Conservation (phyloP, 2,329 filamentous ascomycete genomes). For the Verticillium zaregamsianum region DNA sequence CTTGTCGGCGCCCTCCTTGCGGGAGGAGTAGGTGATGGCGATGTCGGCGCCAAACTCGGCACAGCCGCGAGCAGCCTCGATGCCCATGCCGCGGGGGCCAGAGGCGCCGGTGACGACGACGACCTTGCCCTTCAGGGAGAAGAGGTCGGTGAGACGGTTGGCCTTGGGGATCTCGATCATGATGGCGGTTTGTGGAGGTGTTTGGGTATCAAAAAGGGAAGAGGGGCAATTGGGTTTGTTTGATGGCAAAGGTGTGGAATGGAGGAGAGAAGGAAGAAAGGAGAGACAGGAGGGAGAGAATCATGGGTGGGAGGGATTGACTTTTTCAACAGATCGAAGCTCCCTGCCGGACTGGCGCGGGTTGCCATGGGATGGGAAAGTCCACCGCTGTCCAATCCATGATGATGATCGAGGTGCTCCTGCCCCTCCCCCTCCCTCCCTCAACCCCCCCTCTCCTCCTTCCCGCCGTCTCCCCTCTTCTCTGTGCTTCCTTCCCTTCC, state of each 20-base stretch:
- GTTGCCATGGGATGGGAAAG: background rate
- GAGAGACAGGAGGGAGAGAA: background rate
- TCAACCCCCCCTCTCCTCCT: background rate
- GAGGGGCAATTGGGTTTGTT: background rate
- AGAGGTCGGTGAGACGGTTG: constrained; percentile 58
- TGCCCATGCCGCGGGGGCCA: constrained; percentile 66
- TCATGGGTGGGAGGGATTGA: background rate
- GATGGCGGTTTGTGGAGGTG: constrained; percentile 9
- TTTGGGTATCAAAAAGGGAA: background rate
- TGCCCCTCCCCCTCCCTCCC: background rate
- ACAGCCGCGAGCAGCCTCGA: constrained; percentile 63
- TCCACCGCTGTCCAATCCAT: background rate
- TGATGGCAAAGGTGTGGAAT: background rate
- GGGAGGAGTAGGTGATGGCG: constrained; percentile 68
- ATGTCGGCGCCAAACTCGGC: constrained; percentile 69
- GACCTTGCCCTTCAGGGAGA: constrained; percentile 70
- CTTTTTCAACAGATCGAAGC: background rate
- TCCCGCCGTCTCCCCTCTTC: background rate
- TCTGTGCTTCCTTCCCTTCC: background rate
- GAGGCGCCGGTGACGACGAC: constrained; percentile 68
- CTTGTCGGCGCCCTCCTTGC: constrained; percentile 62
- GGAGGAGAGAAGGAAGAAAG: background rate
- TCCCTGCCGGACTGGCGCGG: background rate
- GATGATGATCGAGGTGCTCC: background rate
- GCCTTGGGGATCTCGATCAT: constrained; percentile 59